These are phyloP conservation scores for Podospora pseudopauciseta DNA, from an alignment of 495 filamentous ascomycete species.

Conservation along the genomic window DNA sequence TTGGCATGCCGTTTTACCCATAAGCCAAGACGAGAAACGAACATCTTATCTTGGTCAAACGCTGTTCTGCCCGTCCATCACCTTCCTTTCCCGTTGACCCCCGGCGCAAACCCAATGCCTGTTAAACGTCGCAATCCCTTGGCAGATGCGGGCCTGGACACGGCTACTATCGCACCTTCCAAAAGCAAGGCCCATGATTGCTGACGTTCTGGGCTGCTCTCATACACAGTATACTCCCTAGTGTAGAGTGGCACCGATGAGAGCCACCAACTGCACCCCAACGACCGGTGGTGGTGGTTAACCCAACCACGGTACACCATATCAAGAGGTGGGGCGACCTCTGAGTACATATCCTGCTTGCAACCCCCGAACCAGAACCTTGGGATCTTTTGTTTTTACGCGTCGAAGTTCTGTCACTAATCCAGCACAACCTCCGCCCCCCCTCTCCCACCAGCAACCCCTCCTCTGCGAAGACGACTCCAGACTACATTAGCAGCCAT, in stretches of 20 bases:
- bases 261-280: neutral
- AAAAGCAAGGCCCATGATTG: neutral
- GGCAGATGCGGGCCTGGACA: neutral
- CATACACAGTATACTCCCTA: too few species aligned
- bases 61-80: neutral
- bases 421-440: neutral
- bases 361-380: slow-evolving; percentile 6
- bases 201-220: neutral
- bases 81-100: slow-evolving; percentile 10
- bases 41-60: slow-evolving; percentile 9
- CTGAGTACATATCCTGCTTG: neutral
- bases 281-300: neutral
- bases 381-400: slow-evolving; percentile 2
- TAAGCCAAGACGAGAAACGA: slow-evolving; percentile 7
- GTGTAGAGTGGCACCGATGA: neutral
- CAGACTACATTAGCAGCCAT: neutral
- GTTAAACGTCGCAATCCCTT: neutral
- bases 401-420: neutral
- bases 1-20: slow-evolving; percentile 9
- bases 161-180: slow-evolving; percentile 5
- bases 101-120: neutral
- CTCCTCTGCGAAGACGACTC: neutral
- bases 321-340: neutral
- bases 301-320: neutral
- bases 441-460: neutral